Evolutionary conservation across 805 yeast genomes (phyloP).

Genomic region (Zygosaccharomyces rouxii): DNA sequence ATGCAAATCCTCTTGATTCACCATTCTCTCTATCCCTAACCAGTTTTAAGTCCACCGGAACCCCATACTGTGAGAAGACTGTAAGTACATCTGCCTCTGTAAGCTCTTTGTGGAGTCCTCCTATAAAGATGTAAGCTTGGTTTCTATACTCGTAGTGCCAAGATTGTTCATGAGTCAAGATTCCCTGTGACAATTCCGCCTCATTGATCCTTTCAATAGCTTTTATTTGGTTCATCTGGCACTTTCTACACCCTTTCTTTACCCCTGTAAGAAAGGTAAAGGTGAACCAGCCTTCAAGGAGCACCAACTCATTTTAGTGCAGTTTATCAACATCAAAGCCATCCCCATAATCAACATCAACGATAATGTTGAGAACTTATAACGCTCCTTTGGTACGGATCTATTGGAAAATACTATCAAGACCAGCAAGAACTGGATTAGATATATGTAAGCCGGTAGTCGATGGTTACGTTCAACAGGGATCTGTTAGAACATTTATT

Average conservation of each 20-base stretch:
- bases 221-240: conserved; percentile 25
- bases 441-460: neutral
- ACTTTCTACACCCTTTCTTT: neutral
- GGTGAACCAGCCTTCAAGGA: no score
- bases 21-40: conserved; percentile 64
- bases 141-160: conserved; percentile 88
- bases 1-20: conserved; percentile 70
- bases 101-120: conserved; percentile 58
- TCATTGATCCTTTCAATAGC: conserved; percentile 57
- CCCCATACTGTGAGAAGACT: conserved; percentile 85
- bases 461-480: neutral
- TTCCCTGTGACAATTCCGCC: conserved; percentile 59
- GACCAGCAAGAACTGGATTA: neutral
- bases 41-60: conserved; percentile 70
- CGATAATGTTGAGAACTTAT: neutral
- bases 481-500: neutral
- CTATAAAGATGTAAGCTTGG: conserved; percentile 73
- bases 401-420: neutral
- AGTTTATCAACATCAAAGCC: no score
- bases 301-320: no score
- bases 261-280: neutral
- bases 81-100: conserved; percentile 72
- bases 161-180: conserved; percentile 54
- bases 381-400: conserved; percentile 3
- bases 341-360: neutral